These are phyloP conservation scores for Ustilago shanxiensis DNA, from an alignment of 1,284 basidiomycete genomes.

Conservation along the genomic window DNA sequence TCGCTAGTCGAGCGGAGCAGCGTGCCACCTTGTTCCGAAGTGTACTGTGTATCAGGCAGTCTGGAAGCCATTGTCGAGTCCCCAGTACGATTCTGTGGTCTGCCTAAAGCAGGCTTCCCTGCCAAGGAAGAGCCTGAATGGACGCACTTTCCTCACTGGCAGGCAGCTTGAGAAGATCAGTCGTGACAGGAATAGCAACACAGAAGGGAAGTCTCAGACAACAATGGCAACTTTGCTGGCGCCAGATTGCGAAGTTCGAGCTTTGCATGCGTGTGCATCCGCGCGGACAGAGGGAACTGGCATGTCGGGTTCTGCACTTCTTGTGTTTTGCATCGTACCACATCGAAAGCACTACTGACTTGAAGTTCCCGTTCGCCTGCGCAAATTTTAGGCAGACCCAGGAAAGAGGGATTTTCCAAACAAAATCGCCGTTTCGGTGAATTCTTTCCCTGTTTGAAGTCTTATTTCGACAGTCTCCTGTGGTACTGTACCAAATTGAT, in stretches of 20 bases:
- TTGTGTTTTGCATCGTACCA: constrained; percentile 9
- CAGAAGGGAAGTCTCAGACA: not conserved
- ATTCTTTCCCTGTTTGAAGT: too few relatives aligned
- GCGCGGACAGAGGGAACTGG: not conserved
- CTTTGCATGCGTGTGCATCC: not conserved
- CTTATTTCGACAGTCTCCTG: too few relatives aligned
- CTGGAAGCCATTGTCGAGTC: not conserved
- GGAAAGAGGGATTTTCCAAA: not conserved
- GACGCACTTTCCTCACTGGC: too few relatives aligned
- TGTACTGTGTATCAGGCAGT: too few relatives aligned
- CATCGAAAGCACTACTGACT: too few relatives aligned
- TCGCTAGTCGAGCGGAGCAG: not conserved
- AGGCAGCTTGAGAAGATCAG: too few relatives aligned
- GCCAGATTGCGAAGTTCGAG: not conserved
- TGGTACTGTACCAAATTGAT: too few relatives aligned
- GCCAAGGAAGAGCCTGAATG: too few relatives aligned
- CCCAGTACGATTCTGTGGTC: too few relatives aligned
- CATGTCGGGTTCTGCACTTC: not conserved
- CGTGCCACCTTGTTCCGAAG: too few relatives aligned
- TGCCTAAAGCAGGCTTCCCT: too few relatives aligned
- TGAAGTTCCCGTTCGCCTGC: too few relatives aligned
- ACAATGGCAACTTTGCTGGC: not conserved
- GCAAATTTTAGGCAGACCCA: constrained; percentile 4
- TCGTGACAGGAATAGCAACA: not conserved
- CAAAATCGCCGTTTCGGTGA: not conserved